These are phyloP conservation scores for Paracamarosporium sp. DNA, from an alignment of 2,329 filamentous ascomycete species.

Conservation along the genomic window DNA sequence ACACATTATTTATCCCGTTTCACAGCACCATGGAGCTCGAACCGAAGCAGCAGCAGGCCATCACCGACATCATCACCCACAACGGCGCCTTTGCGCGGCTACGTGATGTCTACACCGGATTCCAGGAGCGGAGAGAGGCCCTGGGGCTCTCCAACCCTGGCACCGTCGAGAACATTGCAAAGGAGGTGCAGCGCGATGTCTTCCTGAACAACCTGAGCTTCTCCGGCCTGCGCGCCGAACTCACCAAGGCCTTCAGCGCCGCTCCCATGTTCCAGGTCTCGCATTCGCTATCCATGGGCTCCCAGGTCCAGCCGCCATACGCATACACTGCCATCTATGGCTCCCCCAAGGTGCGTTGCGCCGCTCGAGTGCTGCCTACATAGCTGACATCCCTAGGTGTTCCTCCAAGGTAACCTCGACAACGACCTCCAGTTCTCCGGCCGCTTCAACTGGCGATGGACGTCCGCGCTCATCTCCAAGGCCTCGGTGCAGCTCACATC, in stretches of 20 bases:
- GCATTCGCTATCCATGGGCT: constrained; percentile 93
- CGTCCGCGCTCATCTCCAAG: constrained; percentile 80
- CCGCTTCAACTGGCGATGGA: constrained; percentile 94
- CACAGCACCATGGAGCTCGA: constrained; percentile 39
- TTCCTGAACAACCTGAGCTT: constrained; percentile 97
- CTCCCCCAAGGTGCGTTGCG: constrained; percentile 77
- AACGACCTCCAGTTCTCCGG: constrained; percentile 88
- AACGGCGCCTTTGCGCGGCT: constrained; percentile 79
- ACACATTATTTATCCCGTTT: constrained; percentile 23
- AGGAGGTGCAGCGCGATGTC: constrained; percentile 95
- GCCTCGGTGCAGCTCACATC: constrained; percentile 84
- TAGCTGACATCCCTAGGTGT: constrained; percentile 67
- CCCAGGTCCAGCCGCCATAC: constrained; percentile 89
- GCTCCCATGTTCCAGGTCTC: constrained; percentile 95
- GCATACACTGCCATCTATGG: constrained; percentile 94
- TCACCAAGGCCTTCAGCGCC: constrained; percentile 96
- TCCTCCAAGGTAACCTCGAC: constrained; percentile 94
- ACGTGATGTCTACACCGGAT: constrained; percentile 79
- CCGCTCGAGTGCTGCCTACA: constrained; percentile 7
- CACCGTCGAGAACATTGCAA: constrained; percentile 85
- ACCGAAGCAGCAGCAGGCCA: constrained; percentile 36
- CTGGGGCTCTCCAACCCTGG: constrained; percentile 92
- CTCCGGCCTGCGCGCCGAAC: constrained; percentile 90
- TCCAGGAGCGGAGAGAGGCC: constrained; percentile 84
- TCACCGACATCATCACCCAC: constrained; percentile 70